Conservation (phyloP, 2,329 filamentous ascomycete genomes). For the Hypocrella siamensis region DNA sequence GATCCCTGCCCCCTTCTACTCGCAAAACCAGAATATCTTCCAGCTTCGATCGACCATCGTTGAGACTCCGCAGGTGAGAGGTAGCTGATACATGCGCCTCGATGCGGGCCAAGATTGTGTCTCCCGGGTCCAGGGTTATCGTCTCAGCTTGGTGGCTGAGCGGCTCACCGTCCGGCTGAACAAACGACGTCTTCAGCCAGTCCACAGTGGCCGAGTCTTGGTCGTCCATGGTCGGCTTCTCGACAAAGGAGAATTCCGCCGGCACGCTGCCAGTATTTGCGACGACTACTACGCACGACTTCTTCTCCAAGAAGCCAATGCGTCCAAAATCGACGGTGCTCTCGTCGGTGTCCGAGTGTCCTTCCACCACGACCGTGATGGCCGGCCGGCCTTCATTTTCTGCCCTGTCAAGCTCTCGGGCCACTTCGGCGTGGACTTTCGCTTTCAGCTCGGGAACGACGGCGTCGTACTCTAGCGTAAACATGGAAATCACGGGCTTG, state of each 20-base stretch:
- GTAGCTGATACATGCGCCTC: conserved; percentile 51
- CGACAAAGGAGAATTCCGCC: conserved; percentile 67
- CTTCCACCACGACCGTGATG: conserved; percentile 69
- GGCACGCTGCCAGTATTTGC: conserved; percentile 81
- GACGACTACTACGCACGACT: conserved; percentile 57
- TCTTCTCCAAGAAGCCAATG: conserved; percentile 51
- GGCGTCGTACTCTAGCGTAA: conserved; percentile 72
- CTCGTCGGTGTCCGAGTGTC: conserved; percentile 25
- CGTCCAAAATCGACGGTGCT: conserved; percentile 62
- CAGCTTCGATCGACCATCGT: conserved; percentile 46
- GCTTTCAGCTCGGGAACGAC: conserved; percentile 76
- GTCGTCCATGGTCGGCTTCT: conserved; percentile 41
- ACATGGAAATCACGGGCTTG: conserved; percentile 76
- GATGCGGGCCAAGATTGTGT: conserved; percentile 58
- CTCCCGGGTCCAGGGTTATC: conserved; percentile 68
- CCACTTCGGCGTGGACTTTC: conserved; percentile 72
- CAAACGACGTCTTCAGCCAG: conserved; percentile 60
- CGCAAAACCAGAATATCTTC: conserved; percentile 83
- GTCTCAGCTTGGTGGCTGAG: conserved; percentile 21
- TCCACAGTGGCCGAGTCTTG: conserved; percentile 26
- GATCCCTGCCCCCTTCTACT: conserved; percentile 70
- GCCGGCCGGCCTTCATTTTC: conserved; percentile 82
- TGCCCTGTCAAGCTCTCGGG: conserved; percentile 70
- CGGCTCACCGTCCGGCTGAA: conserved; percentile 21
- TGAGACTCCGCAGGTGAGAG: conserved; percentile 51